These are phyloP conservation scores for Aspergillus sp. DNA, from an alignment of 2,329 filamentous ascomycete genomes.

Conservation along the genomic window DNA sequence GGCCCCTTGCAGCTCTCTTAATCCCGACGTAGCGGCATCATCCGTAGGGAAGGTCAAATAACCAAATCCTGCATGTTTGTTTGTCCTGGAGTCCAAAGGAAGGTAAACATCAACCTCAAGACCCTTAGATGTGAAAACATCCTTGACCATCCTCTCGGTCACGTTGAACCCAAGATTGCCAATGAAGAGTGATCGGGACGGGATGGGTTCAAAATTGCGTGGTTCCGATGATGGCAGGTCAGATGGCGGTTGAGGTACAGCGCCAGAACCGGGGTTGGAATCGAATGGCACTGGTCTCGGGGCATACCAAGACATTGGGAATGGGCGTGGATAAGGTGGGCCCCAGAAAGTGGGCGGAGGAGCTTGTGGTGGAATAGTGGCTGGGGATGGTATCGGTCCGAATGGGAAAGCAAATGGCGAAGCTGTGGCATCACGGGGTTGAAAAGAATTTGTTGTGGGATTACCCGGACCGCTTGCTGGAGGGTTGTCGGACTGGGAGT, in stretches of 20 bases:
- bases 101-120: constrained; percentile 38
- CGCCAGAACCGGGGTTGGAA: not conserved
- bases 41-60: constrained; percentile 38
- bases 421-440: not conserved
- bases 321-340: not conserved
- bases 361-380: not conserved
- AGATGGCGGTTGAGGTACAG: not conserved
- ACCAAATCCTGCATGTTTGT: constrained; percentile 41
- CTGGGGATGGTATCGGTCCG: not conserved
- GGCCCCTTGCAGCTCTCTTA: constrained; percentile 36
- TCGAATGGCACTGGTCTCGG: not conserved
- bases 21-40: constrained; percentile 36
- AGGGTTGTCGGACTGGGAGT: not conserved
- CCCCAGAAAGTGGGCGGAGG: not conserved
- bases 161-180: constrained; percentile 43
- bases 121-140: constrained; percentile 39
- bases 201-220: not conserved
- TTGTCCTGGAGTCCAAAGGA: constrained; percentile 32
- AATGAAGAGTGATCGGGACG: constrained; percentile 32
- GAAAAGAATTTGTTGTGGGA: not conserved
- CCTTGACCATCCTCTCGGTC: constrained; percentile 34
- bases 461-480: not conserved
- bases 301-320: not conserved
- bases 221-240: not conserved
- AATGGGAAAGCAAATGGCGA: not conserved